Base-by-base conservation (phyloP, 2,329 filamentous ascomycete genomes). In the Paecilomyces dactylethromorphus region DNA sequence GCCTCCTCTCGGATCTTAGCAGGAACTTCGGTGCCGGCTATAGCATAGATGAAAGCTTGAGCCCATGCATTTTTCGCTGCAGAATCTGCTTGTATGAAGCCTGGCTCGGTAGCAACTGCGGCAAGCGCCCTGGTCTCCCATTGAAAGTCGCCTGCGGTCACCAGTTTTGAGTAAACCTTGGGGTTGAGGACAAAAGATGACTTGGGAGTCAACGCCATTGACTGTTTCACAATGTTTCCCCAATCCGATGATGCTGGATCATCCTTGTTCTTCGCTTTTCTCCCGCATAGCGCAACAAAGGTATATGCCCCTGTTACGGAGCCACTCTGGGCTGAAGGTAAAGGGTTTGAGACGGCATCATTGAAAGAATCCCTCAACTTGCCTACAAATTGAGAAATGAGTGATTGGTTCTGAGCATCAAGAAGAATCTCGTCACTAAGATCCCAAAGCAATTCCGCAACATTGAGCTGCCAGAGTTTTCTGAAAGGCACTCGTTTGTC, bases 151-250 rank as follows among this genome's bases (percentile, higher is more conserved):
- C 92, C 89, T 58, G 88, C 86, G 0, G 81, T 76, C 1, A 82
- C 81, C 24, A 96, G 69, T 69, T 96, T 97, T 39, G 87, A 87
- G 74, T 94, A 97, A 4, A 96, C 85, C 61, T 90, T 88, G 33
- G 89, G 83, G 67, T 90, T 96, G 5, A 97, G 81, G 21, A 97
- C 78, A 71, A 96, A 94, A 0, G 93, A 96, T 13, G 90, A 87
- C 71, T 96, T 96, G 0, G 90, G 87, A n/a, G 87, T 86, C 39
- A 87, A 73, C 1, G 82, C 81, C 60, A 96, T 80, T 11, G 85
- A 85, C 65, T 91, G 86, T 55, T 86, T 83, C 24, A 82, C 72
- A 26, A 92, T 72, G 2, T 81, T 69, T 50, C 83, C 75, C 65
- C 69, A 74, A 13, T 64, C 62, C 13, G 72, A 61, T 39, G 59